These are phyloP conservation scores for Raffaelea deltoideospora DNA, from an alignment of 2,329 filamentous ascomycete species.

Conservation along the genomic window DNA sequence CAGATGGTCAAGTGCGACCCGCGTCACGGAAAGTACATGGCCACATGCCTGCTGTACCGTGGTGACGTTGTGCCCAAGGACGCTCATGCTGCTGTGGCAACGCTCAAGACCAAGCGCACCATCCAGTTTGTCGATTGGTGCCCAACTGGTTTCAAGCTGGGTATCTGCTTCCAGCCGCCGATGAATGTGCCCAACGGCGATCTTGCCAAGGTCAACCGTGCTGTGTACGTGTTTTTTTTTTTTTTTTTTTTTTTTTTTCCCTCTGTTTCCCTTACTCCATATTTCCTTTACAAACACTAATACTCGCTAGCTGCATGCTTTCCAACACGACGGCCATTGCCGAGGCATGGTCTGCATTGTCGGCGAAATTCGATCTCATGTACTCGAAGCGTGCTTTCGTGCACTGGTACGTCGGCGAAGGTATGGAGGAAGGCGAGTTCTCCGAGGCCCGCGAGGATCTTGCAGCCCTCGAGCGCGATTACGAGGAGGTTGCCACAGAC, in stretches of 20 bases:
- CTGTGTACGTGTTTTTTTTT: constrained; percentile 55
- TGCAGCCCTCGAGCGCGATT: constrained; percentile 93
- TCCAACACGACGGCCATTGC: constrained; percentile 98
- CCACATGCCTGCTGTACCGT: constrained; percentile 93
- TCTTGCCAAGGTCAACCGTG: constrained; percentile 93
- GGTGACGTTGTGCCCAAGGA: constrained; percentile 97
- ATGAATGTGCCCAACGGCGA: constrained; percentile 53
- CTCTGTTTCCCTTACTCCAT: constrained; percentile 5
- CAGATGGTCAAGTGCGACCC: constrained; percentile 99
- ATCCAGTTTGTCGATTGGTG: constrained; percentile 99
- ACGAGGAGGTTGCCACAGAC: constrained; percentile 96
- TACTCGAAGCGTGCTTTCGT: constrained; percentile 99
- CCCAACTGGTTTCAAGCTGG: constrained; percentile 99
- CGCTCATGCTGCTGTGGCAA: constrained; percentile 79
- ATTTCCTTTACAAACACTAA: constrained; percentile 6
- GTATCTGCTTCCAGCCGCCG: constrained; percentile 99
- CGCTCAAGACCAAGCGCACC: constrained; percentile 97
- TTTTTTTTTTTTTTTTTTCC: background rate
- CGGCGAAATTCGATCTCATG: constrained; percentile 99
- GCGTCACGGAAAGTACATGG: constrained; percentile 99
- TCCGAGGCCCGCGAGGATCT: constrained; percentile 97
- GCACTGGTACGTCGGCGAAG: constrained; percentile 99
- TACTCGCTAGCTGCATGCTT: constrained; percentile 69
- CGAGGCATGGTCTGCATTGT: constrained; percentile 93
- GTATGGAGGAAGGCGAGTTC: constrained; percentile 99